Evolutionary conservation across 2,329 filamentous ascomycete species (phyloP), one percentile per base, ranked within the genome.

Genomic region (Fusarium equiseti): DNA sequence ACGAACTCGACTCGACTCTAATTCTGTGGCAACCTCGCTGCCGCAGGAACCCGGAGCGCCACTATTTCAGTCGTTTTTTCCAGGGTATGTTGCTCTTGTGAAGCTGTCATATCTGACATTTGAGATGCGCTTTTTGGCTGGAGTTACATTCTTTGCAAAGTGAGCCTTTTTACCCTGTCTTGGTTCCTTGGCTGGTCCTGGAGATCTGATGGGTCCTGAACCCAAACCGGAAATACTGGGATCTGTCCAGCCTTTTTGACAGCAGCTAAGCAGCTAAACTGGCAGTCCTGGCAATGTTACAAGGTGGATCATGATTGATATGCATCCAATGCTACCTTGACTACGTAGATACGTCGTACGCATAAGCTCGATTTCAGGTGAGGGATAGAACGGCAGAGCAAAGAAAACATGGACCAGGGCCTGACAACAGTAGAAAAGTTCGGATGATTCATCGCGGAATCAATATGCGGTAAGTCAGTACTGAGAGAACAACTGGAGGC

Each of bases 11-110:
- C 38, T 66, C 48, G 35, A 62, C 38, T 66, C 48, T 66, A 54
- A 38, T 40, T 15, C 54, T 67, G 54, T 50, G 29, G 32, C 31
- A 52, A 48, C 64, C 61, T 60, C 64, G 68, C 52, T 66, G 62
- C 68, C 68, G 64, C 68, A 71, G 68, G 68, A 72, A 69, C 68
- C 64, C 68, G 64, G 42, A 31, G 55, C 60, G 68, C 68, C 68
- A 70, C 62, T 57, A 53, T 24, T 50, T 13, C n/a, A 20, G 54
- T 26, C 31, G 29, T 51, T 40, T 31, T 31, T 32, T 13, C 16
- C 20, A 46, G 43, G 45, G 24, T 40, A 42, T 53, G 11, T 18
- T 43, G 35, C 24, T 57, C 31, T 12, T 40, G 32, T 29, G 22
- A 40, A 51, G 31, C 24, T 26, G 31, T 40, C 22, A 40, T 29